A percentile compares a stretch with the other conserved stretches of the same genome.
These are phyloP conservation scores for Xylaria palmicola DNA, from an alignment of 495 filamentous ascomycete genomes.

Conservation along the genomic window DNA sequence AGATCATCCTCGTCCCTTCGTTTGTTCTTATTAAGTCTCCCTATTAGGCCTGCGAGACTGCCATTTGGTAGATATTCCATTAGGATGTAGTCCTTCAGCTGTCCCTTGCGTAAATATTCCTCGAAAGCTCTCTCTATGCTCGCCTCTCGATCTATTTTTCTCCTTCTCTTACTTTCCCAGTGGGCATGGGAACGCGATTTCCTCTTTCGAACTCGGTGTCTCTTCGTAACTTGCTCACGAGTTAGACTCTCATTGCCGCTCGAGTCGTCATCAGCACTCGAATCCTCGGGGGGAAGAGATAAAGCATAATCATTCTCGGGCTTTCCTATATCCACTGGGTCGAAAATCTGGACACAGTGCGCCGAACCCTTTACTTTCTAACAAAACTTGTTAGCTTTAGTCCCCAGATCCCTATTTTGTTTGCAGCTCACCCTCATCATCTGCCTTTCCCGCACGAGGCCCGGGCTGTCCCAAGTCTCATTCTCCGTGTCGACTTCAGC, in stretches of 20 bases:
- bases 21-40: neutral
- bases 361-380: conserved; percentile 14
- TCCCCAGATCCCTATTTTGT: neutral
- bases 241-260: conserved; percentile 14
- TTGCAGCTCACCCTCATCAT: conserved; percentile 12
- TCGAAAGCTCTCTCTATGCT: no score
- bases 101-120: no score
- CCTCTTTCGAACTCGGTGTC: neutral
- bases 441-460: neutral
- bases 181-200: neutral
- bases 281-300: neutral
- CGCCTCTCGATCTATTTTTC: no score
- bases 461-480: no score
- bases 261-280: conserved; percentile 8
- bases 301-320: neutral
- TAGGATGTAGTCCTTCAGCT: conserved; percentile 5
- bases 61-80: conserved; percentile 16
- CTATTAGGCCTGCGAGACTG: neutral
- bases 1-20: neutral
- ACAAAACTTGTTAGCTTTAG: neutral
- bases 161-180: neutral
- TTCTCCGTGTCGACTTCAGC: neutral
- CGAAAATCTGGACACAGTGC: conserved; percentile 2
- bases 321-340: neutral
- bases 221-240: neutral